Conservation (phyloP, 768 basidiomycete species). For the Jaapia argillacea region DNA sequence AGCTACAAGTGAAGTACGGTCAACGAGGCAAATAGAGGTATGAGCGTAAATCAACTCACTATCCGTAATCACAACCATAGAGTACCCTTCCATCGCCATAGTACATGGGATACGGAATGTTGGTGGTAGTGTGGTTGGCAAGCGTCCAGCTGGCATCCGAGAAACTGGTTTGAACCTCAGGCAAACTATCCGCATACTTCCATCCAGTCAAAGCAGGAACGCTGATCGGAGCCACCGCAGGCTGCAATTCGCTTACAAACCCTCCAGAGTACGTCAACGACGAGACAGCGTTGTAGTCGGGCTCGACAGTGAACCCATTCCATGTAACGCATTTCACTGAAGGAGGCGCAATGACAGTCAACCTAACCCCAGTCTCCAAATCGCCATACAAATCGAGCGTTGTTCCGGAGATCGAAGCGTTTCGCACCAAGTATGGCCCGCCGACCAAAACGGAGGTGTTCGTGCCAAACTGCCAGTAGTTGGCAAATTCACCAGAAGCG, state of each 20-base stretch:
- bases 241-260: constrained; percentile 36
- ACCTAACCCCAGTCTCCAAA: constrained; percentile 41
- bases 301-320: constrained; percentile 48
- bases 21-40: too few species aligned
- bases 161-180: constrained; percentile 50
- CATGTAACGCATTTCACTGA: constrained; percentile 47
- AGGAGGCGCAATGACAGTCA: constrained; percentile 57
- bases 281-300: constrained; percentile 22
- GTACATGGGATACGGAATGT: constrained; percentile 56
- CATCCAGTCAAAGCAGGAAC: constrained; percentile 51
- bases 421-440: constrained; percentile 37
- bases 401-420: constrained; percentile 21
- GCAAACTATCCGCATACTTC: constrained; percentile 69
- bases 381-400: constrained; percentile 58
- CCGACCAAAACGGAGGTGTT: constrained; percentile 51
- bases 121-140: constrained; percentile 67
- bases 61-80: constrained; percentile 83
- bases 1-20: constrained; percentile 31
- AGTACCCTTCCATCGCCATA: constrained; percentile 72
- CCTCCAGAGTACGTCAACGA: constrained; percentile 27
- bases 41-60: constrained; percentile 33
- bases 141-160: constrained; percentile 55
- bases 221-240: constrained; percentile 21
- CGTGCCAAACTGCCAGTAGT: constrained; percentile 67
- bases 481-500: constrained; percentile 28